Evolutionary conservation across 2,329 filamentous ascomycete genomes (phyloP).

Genomic region (Sarocladium oryzae): DNA sequence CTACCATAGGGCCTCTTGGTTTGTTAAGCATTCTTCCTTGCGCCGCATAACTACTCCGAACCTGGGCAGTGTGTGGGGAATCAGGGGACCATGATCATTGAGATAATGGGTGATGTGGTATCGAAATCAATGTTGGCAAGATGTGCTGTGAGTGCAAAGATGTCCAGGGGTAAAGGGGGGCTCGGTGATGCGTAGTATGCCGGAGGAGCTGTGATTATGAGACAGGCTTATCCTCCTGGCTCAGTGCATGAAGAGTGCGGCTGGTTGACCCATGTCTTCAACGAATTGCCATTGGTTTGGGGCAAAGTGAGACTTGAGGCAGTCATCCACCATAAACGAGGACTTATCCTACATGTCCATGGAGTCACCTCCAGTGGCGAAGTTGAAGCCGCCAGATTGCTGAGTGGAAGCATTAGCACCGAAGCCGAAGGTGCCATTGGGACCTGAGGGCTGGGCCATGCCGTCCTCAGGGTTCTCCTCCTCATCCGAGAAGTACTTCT

Average conservation of each 20-base stretch:
- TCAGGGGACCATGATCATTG: conserved; percentile 6
- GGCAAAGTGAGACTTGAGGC: conserved; percentile 1
- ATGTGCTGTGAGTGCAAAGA: conserved; percentile 6
- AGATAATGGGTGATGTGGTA: conserved; percentile 8
- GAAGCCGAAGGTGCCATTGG: conserved; percentile 74
- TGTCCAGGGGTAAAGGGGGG: not conserved
- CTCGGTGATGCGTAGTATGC: conserved; percentile 6
- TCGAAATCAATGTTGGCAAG: conserved; percentile 5
- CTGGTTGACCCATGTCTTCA: conserved; percentile 7
- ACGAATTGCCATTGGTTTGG: conserved; percentile 6
- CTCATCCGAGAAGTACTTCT: conserved; percentile 99
- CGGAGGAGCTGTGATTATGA: not conserved
- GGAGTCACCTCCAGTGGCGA: conserved; percentile 64
- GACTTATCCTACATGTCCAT: conserved; percentile 55
- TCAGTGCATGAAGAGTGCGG: conserved; percentile 1
- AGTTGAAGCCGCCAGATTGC: conserved; percentile 86
- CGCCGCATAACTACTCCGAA: conserved; percentile 9
- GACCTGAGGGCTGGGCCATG: conserved; percentile 62
- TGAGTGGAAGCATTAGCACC: conserved; percentile 50
- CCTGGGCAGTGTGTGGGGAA: conserved; percentile 4
- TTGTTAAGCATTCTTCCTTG: conserved; percentile 6
- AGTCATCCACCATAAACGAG: not conserved
- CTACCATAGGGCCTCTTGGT: conserved; percentile 48
- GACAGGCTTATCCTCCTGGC: not conserved
- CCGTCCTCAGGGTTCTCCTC: conserved; percentile 85